These are phyloP conservation scores for Yarrowia sp. DNA, from an alignment of 805 yeast genomes.

Conservation along the genomic window DNA sequence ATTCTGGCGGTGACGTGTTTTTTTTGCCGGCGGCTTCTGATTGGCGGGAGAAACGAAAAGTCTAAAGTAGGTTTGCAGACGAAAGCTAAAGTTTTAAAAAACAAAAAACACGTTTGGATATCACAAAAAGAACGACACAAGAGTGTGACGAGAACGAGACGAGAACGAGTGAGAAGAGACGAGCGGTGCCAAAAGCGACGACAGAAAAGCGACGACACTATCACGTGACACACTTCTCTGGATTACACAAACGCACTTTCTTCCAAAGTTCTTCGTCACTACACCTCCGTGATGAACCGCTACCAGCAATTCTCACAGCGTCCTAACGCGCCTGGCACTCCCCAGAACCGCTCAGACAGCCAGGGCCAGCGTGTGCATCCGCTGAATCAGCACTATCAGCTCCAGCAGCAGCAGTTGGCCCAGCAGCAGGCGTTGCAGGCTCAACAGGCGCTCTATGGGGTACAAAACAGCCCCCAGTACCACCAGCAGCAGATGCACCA, in stretches of 20 bases:
- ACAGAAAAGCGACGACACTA: too few relatives aligned
- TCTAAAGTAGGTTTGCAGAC: background rate
- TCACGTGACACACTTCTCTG: too few relatives aligned
- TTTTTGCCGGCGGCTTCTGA: background rate
- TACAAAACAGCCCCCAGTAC: too few relatives aligned
- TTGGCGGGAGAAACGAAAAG: conserved; percentile 16
- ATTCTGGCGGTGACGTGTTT: background rate
- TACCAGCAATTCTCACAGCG: too few relatives aligned
- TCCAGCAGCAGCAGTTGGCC: background rate
- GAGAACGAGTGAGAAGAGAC: too few relatives aligned
- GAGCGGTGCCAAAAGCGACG: too few relatives aligned
- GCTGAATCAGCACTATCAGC: background rate
- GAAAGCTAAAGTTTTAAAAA: conserved; percentile 11
- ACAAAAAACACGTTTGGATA: conserved; percentile 21
- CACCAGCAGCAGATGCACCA: conserved; percentile 1
- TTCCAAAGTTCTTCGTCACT: too few relatives aligned
- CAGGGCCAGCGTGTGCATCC: background rate
- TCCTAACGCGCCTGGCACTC: too few relatives aligned
- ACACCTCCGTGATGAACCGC: too few relatives aligned
- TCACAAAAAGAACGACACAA: conserved; percentile 10
- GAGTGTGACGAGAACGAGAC: too few relatives aligned
- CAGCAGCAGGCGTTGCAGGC: background rate
- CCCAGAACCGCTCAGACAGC: background rate
- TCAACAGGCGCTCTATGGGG: too few relatives aligned
- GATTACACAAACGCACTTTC: too few relatives aligned